These are phyloP conservation scores for Musa acuminata DNA, from an alignment of 176 grass and related monocot genomes.

Conservation along the genomic window DNA sequence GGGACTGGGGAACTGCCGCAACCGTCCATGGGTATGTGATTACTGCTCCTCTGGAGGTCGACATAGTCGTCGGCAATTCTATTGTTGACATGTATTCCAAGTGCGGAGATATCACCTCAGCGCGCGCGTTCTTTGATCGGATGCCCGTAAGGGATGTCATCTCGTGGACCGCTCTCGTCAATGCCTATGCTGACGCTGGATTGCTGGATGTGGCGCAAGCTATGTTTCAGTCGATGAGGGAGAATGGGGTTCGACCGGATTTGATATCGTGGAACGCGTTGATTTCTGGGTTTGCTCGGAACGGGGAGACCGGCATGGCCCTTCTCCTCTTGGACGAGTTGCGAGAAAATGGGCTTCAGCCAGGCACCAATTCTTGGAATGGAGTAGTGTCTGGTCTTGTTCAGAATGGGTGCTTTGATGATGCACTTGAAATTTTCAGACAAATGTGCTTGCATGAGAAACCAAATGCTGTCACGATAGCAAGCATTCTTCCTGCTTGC, in stretches of 20 bases:
- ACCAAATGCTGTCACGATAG: slow-evolving; percentile 43
- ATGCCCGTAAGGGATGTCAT: slow-evolving; percentile 53
- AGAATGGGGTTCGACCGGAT: slow-evolving; percentile 40
- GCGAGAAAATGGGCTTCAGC: slow-evolving; percentile 26
- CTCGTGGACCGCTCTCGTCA: slow-evolving; percentile 48
- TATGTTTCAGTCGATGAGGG: slow-evolving; percentile 42
- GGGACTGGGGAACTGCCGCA: slow-evolving; percentile 21
- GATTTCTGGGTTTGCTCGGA: slow-evolving; percentile 56
- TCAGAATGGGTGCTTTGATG: slow-evolving; percentile 38
- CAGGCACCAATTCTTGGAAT: slow-evolving; percentile 55
- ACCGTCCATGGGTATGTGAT: slow-evolving; percentile 37
- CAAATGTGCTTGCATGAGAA: slow-evolving; percentile 41
- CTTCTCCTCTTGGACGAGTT: slow-evolving; percentile 48
- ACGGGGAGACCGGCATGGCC: slow-evolving; percentile 29
- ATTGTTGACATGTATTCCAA: slow-evolving; percentile 51
- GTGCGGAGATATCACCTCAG: slow-evolving; percentile 35
- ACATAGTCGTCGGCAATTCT: slow-evolving; percentile 49
- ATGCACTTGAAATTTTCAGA: slow-evolving; percentile 40
- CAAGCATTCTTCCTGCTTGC: slow-evolving; percentile 60
- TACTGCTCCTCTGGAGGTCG: slow-evolving; percentile 22
- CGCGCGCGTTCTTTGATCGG: slow-evolving; percentile 35
- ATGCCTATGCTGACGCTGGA: slow-evolving; percentile 41
- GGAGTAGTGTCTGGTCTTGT: slow-evolving; percentile 54
- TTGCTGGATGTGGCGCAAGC: slow-evolving; percentile 32
- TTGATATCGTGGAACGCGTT: slow-evolving; percentile 60